Base-by-base conservation (phyloP, 345 rosid genomes). In the Firmiana major region DNA sequence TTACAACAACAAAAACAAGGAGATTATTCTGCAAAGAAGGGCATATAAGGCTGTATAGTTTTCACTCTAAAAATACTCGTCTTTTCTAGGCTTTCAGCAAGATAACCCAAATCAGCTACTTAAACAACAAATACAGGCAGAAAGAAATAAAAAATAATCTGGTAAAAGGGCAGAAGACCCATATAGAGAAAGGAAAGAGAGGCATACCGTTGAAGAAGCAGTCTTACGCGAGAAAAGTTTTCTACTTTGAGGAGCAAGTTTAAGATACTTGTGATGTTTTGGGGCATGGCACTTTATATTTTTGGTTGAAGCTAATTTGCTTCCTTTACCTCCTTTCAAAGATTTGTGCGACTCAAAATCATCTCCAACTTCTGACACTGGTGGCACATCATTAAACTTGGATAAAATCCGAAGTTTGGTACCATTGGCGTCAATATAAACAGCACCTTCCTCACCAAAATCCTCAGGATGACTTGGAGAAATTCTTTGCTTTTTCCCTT, bases 401-500 rank as follows among this genome's bases (percentile, higher is more conserved):
- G 98, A 96, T 88, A 96, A 82, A 82, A 92, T 93, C 81, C 97
- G 81, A 71, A 96, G 78, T 77, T 96, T 96, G 71, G 91, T 94
- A 55, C 99, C 98, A 80, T 79, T 89, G 64, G 84, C 91, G 85
- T 96, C 97, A 79, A 96, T 84, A 84, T 96, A 93, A 73, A 96
- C 99, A 59, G 97, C 90, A 79, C 97, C 98, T 19, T 81, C 90
- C 80, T 85, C 90, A 79, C 79, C 89, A 63, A 80, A 86, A 79
- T 84, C 88, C 81, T 88, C 89, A 51, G 81, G 85, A 86, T 86
- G 79, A 65, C 78, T 76, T 60, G 73, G 75, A 12, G 85, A 77
- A 58, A 76, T 53, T 75, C 80, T 82, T 81, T 82, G 83, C 76
- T 34, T 86, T 74, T 77, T 86, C 70, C 79, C 85, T 64, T 84